Evolutionary conservation across 2,329 filamentous ascomycete species (phyloP), one percentile per base, ranked within the genome.

Genomic region (Nothophaeocryptopus gaeumannii): DNA sequence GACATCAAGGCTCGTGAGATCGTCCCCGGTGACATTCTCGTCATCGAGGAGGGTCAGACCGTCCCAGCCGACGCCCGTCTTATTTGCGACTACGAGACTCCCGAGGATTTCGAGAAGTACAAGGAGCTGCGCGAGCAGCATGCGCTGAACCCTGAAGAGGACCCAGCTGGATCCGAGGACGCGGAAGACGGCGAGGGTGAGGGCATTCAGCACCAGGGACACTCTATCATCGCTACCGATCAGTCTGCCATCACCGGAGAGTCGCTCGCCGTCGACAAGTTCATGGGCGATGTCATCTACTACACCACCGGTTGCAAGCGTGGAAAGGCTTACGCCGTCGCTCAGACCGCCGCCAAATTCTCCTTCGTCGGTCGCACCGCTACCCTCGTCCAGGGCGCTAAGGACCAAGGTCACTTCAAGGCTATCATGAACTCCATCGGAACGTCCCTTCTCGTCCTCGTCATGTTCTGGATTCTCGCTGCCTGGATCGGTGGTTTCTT

Each of bases 261-360:
- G 72, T 89, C 86, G 54, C 82, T 89, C 59, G 86, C 86, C 59
- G 86, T 89, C 56, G 84, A 86, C 72, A 86, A 86, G 74, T 87
- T 86, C 75, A 86, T 89, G 81, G 83, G 84, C 55, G 86, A 89
- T 65, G 75, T 79, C 55, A 78, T 85, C 67, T 89, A 87, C 78
- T 89, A 89, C 76, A 89, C 86, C 55, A 89, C 86, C 57, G 85
- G 86, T 63, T 89, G 86, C 78, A 89, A 89, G 80, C 85, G 86
- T 68, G 85, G 86, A 65, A 88, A 88, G 74, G 82, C 84, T 53
- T 89, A 85, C 70, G 83, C 78, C 64, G 78, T 89, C 56, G 79
- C 83, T 64, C 79, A 80, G 52, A 80, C 83, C 58, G 82, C 83
- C 55, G 86, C 86, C 48, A 82, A 79, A 67, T 78, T 81, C 72